Evolutionary conservation across 345 rosid species (phyloP), one percentile per base, ranked within the genome.

Genomic region (Clarkia xantiana): DNA sequence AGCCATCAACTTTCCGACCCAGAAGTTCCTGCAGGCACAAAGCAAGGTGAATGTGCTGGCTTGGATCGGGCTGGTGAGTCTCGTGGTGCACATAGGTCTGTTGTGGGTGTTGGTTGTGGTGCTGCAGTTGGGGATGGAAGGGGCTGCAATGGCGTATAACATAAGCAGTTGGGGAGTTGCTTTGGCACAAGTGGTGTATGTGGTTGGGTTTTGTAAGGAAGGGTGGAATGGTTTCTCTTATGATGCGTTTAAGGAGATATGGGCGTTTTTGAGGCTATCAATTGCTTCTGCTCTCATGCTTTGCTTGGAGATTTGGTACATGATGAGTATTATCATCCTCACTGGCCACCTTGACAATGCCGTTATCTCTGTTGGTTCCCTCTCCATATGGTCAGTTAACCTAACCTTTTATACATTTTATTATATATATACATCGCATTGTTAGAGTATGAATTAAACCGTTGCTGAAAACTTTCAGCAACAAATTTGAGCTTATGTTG

Each of bases 231-330:
- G 97, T 14, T 64, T 75, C 0, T 81, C 94, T 0, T 63, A 66
- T 75, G 40, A 60, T 18, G 93, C 94, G 0, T 81, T 84, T 54
- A 63, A 48, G 49, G 91, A 84, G 10, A 63, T 84, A 3, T 81
- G 93, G 89, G 75, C 68, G 1, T 84, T 84, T 34, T 82, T 88
- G 53, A 61, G 77, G 61, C 86, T 88, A 40, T 88, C 93, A 3
- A 52, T 79, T 45, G 86, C 86, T 13, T 88, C 93, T 0, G 94
- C 86, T 44, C 73, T 84, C 18, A 88, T 88, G 93, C 84, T 81
- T 40, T 88, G 94, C 67, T 65, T 87, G 18, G 94, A 87, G 59
- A 1, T 87, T 22, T 84, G 91, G 94, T 84, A 87, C 54, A 77
- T 84, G 82, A 84, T 76, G 91, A 81, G 88, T 49, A 69, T 83